Conservation (phyloP, 202 grass and related monocot genomes). For the Hordeum pubiflorum region DNA sequence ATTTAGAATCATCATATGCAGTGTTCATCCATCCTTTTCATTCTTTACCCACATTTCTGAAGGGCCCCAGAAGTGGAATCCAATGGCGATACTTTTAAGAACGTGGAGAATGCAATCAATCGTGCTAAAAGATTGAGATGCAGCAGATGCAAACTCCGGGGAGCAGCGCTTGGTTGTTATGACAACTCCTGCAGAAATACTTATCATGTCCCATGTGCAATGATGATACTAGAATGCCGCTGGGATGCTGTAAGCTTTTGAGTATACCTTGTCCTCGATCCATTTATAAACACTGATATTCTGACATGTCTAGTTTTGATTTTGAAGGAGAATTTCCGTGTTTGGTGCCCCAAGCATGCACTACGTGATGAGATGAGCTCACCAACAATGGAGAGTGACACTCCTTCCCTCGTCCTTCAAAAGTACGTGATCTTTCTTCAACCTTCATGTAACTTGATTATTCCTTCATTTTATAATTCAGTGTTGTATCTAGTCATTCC, state of each 20-base stretch:
- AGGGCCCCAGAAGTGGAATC: slow-evolving; percentile 51
- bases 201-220: slow-evolving; percentile 62
- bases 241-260: slow-evolving; percentile 64
- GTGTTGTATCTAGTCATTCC: background rate
- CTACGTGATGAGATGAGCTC: slow-evolving; percentile 11
- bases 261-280: background rate
- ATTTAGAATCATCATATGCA: background rate
- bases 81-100: slow-evolving; percentile 24
- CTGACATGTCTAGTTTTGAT: slow-evolving; percentile 8
- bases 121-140: slow-evolving; percentile 45
- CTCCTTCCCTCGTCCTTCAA: background rate
- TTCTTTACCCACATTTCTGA: slow-evolving; percentile 23
- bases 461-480: background rate
- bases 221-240: slow-evolving; percentile 35
- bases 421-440: background rate
- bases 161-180: slow-evolving; percentile 65
- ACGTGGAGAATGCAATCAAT: slow-evolving; percentile 44
- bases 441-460: background rate
- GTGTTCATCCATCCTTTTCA: background rate
- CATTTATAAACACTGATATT: background rate
- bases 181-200: slow-evolving; percentile 2
- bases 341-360: slow-evolving; percentile 45
- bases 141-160: slow-evolving; percentile 37
- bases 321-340: slow-evolving; percentile 1
- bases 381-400: background rate